These are phyloP conservation scores for Chalciporus chontae DNA, from an alignment of 768 basidiomycete species.

Conservation along the genomic window DNA sequence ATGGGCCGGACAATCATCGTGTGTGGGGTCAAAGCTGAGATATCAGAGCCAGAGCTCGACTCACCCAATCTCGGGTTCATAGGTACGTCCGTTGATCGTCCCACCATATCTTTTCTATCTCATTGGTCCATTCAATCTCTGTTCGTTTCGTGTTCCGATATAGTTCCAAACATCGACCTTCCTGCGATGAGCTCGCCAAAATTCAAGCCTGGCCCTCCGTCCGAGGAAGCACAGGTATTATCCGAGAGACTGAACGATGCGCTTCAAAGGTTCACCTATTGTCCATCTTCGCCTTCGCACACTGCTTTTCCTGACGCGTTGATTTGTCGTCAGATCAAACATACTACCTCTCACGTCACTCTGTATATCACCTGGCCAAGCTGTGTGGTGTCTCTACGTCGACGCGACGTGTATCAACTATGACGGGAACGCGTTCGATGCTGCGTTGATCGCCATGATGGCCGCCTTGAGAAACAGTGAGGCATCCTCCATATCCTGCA, in stretches of 20 bases:
- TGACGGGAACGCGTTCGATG: slow-evolving; percentile 94
- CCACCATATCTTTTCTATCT: neutral
- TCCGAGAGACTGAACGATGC: slow-evolving; percentile 80
- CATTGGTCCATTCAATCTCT: neutral
- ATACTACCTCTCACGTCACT: slow-evolving; percentile 64
- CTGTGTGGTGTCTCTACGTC: slow-evolving; percentile 92
- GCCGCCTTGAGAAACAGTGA: slow-evolving; percentile 82
- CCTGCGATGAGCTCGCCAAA: slow-evolving; percentile 89
- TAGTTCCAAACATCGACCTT: slow-evolving; percentile 94
- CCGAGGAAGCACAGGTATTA: slow-evolving; percentile 90
- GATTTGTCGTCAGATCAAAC: slow-evolving; percentile 47
- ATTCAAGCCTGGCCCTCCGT: slow-evolving; percentile 94
- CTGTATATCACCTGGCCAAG: slow-evolving; percentile 75
- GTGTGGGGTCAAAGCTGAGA: slow-evolving; percentile 94
- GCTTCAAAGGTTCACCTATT: slow-evolving; percentile 56
- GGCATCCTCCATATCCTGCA: slow-evolving; percentile 26
- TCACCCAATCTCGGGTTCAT: slow-evolving; percentile 73
- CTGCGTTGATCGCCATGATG: slow-evolving; percentile 82
- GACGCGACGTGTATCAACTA: slow-evolving; percentile 96
- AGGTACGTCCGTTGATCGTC: slow-evolving; percentile 45
- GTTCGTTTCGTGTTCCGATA: neutral
- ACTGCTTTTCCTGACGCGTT: neutral
- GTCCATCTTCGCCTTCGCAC: slow-evolving; percentile 6
- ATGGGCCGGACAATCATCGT: slow-evolving; percentile 93
- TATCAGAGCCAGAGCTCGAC: slow-evolving; percentile 85